Percentiles rank a stretch among this genome's conserved stretches.
These are phyloP conservation scores for Diaporthe australafricana DNA, from an alignment of 2,329 filamentous ascomycete species.

Conservation along the genomic window DNA sequence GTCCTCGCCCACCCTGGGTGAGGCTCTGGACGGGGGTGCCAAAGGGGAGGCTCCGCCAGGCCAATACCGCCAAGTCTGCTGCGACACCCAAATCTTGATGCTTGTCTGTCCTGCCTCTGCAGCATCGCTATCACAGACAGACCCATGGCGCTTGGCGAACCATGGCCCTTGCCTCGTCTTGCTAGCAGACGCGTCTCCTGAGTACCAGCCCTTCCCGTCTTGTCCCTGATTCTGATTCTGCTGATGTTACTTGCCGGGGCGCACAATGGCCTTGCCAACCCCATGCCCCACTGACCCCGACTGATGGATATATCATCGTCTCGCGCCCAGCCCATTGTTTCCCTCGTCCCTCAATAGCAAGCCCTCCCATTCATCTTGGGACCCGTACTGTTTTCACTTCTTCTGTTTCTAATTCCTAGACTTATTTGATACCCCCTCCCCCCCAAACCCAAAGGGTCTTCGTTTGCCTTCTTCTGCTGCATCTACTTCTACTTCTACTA, in stretches of 20 bases:
- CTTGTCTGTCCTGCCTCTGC: constrained; percentile 14
- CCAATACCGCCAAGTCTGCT: constrained; percentile 29
- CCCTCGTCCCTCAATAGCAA: neutral
- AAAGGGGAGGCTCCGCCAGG: constrained; percentile 4
- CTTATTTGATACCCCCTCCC: constrained; percentile 20
- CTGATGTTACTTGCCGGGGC: constrained; percentile 9
- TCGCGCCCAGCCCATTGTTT: constrained; percentile 19
- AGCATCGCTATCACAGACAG: constrained; percentile 17
- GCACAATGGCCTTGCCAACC: constrained; percentile 5
- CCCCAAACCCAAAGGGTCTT: neutral
- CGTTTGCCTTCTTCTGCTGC: neutral
- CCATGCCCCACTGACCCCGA: neutral
- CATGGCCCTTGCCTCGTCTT: constrained; percentile 22
- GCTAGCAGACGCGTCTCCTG: constrained; percentile 12
- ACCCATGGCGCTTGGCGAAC: constrained; percentile 25
- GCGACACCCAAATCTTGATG: constrained; percentile 27
- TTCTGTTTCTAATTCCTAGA: constrained; percentile 23
- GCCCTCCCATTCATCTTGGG: neutral
- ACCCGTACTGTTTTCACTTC: constrained; percentile 4
- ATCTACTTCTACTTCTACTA: neutral
- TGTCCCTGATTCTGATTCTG: constrained; percentile 27
- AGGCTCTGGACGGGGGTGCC: neutral
- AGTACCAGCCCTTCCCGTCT: constrained; percentile 17
- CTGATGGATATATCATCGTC: constrained; percentile 11
- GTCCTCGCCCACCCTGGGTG: neutral